Evolutionary conservation across 2,329 filamentous ascomycete species (phyloP).

Genomic region (Setomelanomma holmii): DNA sequence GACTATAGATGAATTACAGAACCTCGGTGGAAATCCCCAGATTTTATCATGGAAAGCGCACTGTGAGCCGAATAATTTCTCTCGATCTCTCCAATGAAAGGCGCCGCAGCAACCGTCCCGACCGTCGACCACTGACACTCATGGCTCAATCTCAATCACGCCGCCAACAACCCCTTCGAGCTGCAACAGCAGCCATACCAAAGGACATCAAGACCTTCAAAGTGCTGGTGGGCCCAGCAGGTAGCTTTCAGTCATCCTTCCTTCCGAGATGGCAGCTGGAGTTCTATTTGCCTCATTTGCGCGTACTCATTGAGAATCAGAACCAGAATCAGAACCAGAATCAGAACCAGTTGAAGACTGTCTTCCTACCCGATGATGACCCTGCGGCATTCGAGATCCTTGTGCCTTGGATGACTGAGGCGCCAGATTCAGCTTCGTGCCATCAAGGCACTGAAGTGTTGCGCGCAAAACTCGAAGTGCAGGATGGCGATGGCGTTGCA

Average conservation of each 20-base stretch:
- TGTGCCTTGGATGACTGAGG: not conserved
- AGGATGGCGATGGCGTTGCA: not conserved
- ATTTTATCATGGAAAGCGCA: too few relatives aligned
- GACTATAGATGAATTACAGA: too few relatives aligned
- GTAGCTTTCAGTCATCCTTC: not conserved
- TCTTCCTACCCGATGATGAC: not conserved
- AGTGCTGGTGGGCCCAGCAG: not conserved
- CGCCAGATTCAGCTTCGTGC: not conserved
- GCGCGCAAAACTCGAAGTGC: not conserved
- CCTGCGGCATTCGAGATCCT: not conserved
- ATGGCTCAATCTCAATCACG: not conserved
- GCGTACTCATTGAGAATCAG: not conserved
- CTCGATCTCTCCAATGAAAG: too few relatives aligned
- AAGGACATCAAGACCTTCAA: not conserved
- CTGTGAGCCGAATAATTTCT: too few relatives aligned
- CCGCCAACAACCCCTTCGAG: too few relatives aligned
- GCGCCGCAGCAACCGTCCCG: too few relatives aligned
- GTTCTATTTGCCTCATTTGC: not conserved
- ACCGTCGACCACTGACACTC: not conserved
- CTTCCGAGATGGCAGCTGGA: not conserved
- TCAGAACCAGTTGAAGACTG: too few relatives aligned
- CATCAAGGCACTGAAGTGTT: not conserved
- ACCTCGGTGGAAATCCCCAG: too few relatives aligned
- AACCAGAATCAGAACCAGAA: too few relatives aligned
- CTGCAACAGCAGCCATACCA: not conserved